Percentiles rank a stretch among this genome's conserved stretches.
Conservation (phyloP, 768 basidiomycete species). For the Cantharellus cinnabarinus region DNA sequence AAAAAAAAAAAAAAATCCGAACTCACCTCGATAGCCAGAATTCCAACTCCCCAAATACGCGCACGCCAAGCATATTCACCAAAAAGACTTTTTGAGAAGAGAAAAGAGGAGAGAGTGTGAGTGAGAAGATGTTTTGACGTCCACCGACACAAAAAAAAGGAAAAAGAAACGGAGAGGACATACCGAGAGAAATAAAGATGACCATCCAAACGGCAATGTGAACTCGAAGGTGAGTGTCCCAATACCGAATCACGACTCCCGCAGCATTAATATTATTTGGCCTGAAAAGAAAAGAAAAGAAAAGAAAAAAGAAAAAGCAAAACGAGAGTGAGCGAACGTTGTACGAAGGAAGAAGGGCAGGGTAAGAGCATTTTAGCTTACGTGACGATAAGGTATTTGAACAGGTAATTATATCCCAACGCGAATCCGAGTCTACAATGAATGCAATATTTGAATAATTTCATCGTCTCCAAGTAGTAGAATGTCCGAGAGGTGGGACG, state of each 20-base stretch:
- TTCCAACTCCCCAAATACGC: slow-evolving; percentile 51
- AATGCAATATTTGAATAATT: not conserved
- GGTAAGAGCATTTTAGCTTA: slow-evolving; percentile 2
- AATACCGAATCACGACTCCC: slow-evolving; percentile 30
- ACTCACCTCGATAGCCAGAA: slow-evolving; percentile 24
- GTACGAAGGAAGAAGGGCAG: not conserved
- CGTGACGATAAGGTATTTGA: slow-evolving; percentile 35
- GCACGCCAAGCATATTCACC: slow-evolving; percentile 41
- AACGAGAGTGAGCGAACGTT: not conserved
- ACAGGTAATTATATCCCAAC: slow-evolving; percentile 42
- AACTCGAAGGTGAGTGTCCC: slow-evolving; percentile 19
- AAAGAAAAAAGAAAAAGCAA: not conserved
- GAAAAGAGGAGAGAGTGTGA: not conserved
- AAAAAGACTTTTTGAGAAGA: slow-evolving; percentile 23
- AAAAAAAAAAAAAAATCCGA: not conserved
- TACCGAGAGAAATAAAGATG: slow-evolving; percentile 39
- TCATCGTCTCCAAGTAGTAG: not conserved
- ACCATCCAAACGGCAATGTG: slow-evolving; percentile 36
- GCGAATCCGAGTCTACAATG: slow-evolving; percentile 31
- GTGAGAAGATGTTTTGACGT: not conserved
- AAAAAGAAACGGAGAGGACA: slow-evolving; percentile 7
- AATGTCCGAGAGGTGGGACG: not conserved
- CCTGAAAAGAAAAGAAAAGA: not conserved
- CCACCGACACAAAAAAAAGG: not conserved
- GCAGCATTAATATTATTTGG: slow-evolving; percentile 45